Evolutionary conservation across 192 early-diverging fungal genomes (phyloP), one percentile per base, ranked within the genome.

Genomic region (Gamsiella multidivaricata): DNA sequence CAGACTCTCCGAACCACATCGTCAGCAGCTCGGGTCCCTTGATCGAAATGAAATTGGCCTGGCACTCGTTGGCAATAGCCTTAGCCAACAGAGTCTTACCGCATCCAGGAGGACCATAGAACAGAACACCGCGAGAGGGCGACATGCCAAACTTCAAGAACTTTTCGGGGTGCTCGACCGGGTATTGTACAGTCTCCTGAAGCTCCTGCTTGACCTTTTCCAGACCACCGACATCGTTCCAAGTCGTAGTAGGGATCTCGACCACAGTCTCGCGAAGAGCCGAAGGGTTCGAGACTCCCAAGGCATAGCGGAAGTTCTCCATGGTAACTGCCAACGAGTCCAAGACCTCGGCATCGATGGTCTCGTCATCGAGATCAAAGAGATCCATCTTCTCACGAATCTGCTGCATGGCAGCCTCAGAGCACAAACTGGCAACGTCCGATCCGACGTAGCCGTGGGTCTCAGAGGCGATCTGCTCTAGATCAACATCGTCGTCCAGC

Each of bases 1-100:
- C 97, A 10, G 96, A 97, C 83, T 99, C 97, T 83, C 97, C 97
- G 79, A 99, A 97, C 96, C 96, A 99, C 97, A 98, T 99, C 58
- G 96, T 98, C 60, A 99, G 88, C 60, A 99, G 86, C 82, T 99
- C 97, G 29, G 97, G 97, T 59, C 97, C 97, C 88, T 97, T 98
- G 87, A 99, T 97, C 12, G 94, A 95, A 68, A 99, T 99, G 79
- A 99, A 99, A 87, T 98, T 99, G 80, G 97, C 96, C 82, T 99
- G 97, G 85, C 97, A 98, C 84, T 99, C 97, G 82, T 96, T 98
- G 69, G 97, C 97, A 82, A 99, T 98, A 22, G 97, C 97, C 90
- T 99, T 99, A 79, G 97, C 97, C 63, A 99, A 85, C 62, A 99
- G 86, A 10, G 97, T 99, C 82, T 99, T 99, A 87, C 97, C 97